phyloP scores from a whole-genome alignment of 2,329 filamentous ascomycete species.

The Botrytis cinerea region DNA sequence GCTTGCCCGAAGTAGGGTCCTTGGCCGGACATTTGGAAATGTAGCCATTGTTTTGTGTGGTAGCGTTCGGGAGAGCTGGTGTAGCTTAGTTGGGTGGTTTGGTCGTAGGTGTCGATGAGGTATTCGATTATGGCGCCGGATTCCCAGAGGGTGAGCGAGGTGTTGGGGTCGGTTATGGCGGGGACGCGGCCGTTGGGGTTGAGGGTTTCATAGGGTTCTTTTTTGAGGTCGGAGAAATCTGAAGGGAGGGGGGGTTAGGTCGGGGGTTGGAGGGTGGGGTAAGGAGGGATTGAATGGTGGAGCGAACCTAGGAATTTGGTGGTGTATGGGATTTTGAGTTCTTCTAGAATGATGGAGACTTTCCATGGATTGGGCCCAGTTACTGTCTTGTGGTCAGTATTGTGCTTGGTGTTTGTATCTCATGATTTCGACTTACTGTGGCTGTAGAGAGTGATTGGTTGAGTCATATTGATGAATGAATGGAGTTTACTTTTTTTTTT shows the following conservation, averaged over 20 bases:
- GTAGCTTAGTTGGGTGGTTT: neutral
- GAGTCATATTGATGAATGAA: neutral
- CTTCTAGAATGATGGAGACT: slow-evolving; percentile 48
- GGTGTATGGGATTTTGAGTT: slow-evolving; percentile 47
- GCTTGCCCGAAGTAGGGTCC: slow-evolving; percentile 4
- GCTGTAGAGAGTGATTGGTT: slow-evolving; percentile 13
- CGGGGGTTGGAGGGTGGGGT: neutral
- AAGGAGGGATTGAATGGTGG: no score
- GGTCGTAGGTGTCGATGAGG: slow-evolving; percentile 45
- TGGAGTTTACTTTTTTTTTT: neutral
- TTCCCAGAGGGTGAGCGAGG: slow-evolving; percentile 42
- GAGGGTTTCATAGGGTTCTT: slow-evolving; percentile 42
- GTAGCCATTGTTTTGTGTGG: slow-evolving; percentile 1
- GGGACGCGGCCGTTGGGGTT: slow-evolving; percentile 40
- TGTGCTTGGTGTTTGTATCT: neutral
- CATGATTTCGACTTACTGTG: neutral
- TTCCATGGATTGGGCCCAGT: slow-evolving; percentile 3
- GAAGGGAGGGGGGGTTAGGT: neutral
- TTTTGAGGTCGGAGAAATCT: slow-evolving; percentile 42
- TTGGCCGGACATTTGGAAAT: slow-evolving; percentile 4
- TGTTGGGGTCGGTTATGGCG: slow-evolving; percentile 44
- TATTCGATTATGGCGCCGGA: slow-evolving; percentile 49
- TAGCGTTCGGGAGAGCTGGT: neutral
- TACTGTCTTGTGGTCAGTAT: neutral
- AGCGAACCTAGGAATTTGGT: slow-evolving; percentile 7